Evolutionary conservation across 176 grass and related monocot species (phyloP), one percentile per base, ranked within the genome.

Genomic region (Carex pumila): DNA sequence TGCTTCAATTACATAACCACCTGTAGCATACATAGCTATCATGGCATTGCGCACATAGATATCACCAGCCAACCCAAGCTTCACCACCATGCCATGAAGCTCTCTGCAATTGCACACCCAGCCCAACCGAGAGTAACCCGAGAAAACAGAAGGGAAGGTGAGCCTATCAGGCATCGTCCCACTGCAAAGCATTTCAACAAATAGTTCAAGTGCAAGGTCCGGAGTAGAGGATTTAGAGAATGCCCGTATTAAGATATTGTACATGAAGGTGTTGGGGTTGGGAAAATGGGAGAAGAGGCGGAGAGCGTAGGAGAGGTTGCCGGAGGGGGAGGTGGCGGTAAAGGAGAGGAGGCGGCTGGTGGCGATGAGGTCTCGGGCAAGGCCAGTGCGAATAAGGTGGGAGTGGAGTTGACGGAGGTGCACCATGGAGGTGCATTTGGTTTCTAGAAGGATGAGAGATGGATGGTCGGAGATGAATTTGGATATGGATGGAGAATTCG

Each of bases 351-450:
- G 87, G 25, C 94, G 88, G 87, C 87, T 91, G 70, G 86, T 75
- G 65, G 91, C 91, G 56, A 97, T 91, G 86, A 84, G 66, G 32
- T 93, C 91, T 52, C 31, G 65, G 87, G 88, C 86, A 0, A 97
- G 87, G 59, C 91, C 91, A 37, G 88, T 90, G 69, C 85, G 89
- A 62, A 97, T 86, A 61, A 94, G 88, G 70, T 87, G 86, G 19
- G 79, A 86, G 67, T 94, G 94, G 91, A 94, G 88, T 88, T 92
- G 90, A 37, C 78, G 90, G 79, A 94, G 90, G 84, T 92, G 88
- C 1, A 66, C 37, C 91, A 90, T 94, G 85, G 66, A 78, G 49
- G 82, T 17, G 79, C 91, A 93, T 88, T 85, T 83, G 70, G 89
- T 93, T 71, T 93, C 91, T n/a, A 97, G 81, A 25, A 90, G 81